Base-by-base conservation (phyloP, 1,284 basidiomycete genomes). In the Rugosomyces carneus region DNA sequence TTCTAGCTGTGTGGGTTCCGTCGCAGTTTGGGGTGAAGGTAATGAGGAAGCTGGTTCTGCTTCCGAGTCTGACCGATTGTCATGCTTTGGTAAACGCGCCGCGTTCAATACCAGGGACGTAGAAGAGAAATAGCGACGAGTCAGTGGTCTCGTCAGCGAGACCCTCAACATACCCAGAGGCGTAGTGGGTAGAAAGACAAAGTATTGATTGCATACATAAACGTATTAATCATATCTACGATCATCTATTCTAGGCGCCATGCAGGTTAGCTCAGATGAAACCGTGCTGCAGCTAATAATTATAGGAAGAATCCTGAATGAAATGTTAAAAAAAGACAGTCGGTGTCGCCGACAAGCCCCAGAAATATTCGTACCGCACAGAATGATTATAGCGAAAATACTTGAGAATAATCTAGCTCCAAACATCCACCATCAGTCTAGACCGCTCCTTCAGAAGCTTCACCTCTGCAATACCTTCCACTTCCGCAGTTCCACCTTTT, bases 371-470 rank as follows among this genome's bases (percentile, higher is more conserved):
- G n/a, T n/a, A n/a, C n/a, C n/a, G n/a, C n/a, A n/a, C n/a, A n/a
- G n/a, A n/a, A n/a, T n/a, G n/a, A n/a, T n/a, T n/a, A n/a, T n/a
- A n/a, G n/a, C n/a, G n/a, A n/a, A n/a, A n/a, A n/a, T n/a, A n/a
- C n/a, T n/a, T n/a, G n/a, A n/a, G 7, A 31, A 11, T 37, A 34
- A 41, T 66, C 66, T 66, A 87, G 66, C 84, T 86, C 88, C 88
- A 91, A 50, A 90, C 88, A 65, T 91, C 88, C 51, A 86, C 64
- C 72, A 90, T 72, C 55, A 92, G 71, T 57, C 90, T 71, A 53
- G 85, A 89, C 40, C 93, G 76, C 65, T 97, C 94, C 75, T 97
- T 97, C 64, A 98, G 73, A 58, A 92, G 66, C 71, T 96, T 97
- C 53, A 96, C 64, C 73, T 97, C 94, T 52, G 91, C 89, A 3